These are phyloP conservation scores for Eucalyptus sp. DNA, from an alignment of 345 rosid genomes.

Conservation along the genomic window DNA sequence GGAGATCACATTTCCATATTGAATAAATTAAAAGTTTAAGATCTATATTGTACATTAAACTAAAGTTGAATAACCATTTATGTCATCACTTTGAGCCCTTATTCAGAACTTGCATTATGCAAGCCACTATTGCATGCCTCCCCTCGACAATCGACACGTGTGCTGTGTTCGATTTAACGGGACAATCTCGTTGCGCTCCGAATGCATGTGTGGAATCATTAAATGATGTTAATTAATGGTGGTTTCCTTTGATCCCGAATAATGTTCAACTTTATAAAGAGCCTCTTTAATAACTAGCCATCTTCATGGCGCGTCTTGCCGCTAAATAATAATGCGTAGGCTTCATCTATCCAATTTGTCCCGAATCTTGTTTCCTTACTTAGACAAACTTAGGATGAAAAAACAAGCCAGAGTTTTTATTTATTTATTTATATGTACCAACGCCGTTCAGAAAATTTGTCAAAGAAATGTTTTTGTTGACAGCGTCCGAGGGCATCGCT, in stretches of 20 bases:
- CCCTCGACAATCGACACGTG: background rate
- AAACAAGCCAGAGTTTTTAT: background rate
- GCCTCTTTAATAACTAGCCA: background rate
- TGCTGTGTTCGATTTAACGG: background rate
- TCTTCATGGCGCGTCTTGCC: background rate
- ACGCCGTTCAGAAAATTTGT: background rate
- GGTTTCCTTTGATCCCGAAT: background rate
- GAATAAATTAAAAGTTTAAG: background rate
- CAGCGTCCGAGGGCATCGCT: background rate
- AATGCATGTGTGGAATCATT: background rate
- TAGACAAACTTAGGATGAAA: background rate
- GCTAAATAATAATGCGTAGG: background rate
- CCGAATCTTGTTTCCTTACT: background rate
- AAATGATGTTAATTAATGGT: background rate
- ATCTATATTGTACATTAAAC: no score
- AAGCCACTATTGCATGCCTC: background rate
- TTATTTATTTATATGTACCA: background rate
- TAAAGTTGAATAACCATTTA: no score
- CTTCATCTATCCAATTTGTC: background rate
- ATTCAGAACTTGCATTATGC: no score
- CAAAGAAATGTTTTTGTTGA: background rate
- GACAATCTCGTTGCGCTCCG: background rate
- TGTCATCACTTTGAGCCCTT: background rate
- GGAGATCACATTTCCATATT: rapidly evolving
- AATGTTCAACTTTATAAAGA: background rate